Percentiles rank a stretch among this genome's conserved stretches.
phyloP scores from a whole-genome alignment of 768 basidiomycete species.

The Auricularia sp. region DNA sequence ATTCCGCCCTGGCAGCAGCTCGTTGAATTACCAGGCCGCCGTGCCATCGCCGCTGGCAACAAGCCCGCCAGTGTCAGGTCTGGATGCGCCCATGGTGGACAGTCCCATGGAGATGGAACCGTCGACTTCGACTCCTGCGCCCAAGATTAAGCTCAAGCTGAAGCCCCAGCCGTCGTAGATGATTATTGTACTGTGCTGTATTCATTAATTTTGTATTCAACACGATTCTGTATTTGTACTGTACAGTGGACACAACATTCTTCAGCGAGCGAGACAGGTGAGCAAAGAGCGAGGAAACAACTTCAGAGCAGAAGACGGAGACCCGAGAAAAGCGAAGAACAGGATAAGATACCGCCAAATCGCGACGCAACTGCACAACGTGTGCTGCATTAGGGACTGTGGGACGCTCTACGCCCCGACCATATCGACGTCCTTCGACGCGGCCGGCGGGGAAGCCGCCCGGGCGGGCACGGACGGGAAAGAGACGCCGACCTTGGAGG shows the following conservation, averaged over 20 bases:
- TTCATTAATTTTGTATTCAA: not conserved
- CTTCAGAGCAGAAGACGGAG: too few species aligned
- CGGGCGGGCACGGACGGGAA: not conserved
- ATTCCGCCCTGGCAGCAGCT: not conserved
- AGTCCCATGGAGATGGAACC: constrained; percentile 16
- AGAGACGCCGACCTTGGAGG: not conserved
- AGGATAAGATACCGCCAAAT: not conserved
- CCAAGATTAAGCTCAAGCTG: constrained; percentile 62
- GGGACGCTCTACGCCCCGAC: constrained; percentile 16
- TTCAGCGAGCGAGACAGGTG: not conserved
- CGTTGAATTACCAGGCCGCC: constrained; percentile 43
- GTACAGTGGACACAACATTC: not conserved
- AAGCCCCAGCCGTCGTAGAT: constrained; percentile 22
- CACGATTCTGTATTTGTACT: not conserved
- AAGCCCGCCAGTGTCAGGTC: constrained; percentile 60
- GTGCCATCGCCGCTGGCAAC: constrained; percentile 65
- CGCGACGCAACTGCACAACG: not conserved
- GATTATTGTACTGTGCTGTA: not conserved
- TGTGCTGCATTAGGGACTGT: not conserved
- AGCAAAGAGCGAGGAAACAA: not conserved
- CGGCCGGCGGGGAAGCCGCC: constrained; percentile 1
- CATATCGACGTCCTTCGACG: constrained; percentile 35
- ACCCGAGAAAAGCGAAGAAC: not conserved
- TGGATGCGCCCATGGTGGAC: constrained; percentile 29
- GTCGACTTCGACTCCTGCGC: constrained; percentile 20